Conservation (phyloP, 352 stramenopile genomes). For the Pythium vanterpoolii region DNA sequence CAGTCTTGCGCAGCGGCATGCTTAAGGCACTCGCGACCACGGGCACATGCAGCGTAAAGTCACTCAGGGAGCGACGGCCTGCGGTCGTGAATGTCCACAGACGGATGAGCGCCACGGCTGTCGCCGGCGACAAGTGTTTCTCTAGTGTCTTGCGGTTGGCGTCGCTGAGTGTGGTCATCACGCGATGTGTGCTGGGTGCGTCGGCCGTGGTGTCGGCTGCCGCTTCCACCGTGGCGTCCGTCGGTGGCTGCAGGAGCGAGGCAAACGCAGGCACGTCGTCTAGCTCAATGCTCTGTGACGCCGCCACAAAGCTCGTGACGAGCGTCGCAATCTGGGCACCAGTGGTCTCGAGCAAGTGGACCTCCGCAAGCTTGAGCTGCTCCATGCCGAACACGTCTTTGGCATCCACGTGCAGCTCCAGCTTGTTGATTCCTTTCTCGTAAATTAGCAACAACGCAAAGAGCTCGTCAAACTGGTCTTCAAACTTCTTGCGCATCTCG, state of each 20-base stretch:
- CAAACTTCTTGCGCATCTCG: constrained; percentile 68
- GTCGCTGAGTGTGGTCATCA: constrained; percentile 43
- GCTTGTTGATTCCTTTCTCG: constrained; percentile 72
- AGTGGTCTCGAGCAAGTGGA: constrained; percentile 44
- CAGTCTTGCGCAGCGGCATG: constrained; percentile 74
- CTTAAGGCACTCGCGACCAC: constrained; percentile 56
- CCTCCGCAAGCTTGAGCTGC: constrained; percentile 52
- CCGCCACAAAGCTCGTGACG: constrained; percentile 63
- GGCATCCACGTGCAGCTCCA: constrained; percentile 52
- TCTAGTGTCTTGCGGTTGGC: constrained; percentile 69
- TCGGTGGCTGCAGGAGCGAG: not conserved
- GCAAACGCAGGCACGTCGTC: constrained; percentile 42
- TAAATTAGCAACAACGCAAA: constrained; percentile 42
- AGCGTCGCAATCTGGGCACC: constrained; percentile 52
- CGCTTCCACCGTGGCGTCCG: not conserved
- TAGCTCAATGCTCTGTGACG: constrained; percentile 57
- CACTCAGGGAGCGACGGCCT: constrained; percentile 49
- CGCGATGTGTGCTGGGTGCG: no score
- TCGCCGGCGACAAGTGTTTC: constrained; percentile 44
- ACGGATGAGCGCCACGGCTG: constrained; percentile 45
- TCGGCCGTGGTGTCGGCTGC: no score
- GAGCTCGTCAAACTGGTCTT: constrained; percentile 72
- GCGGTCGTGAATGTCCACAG: constrained; percentile 69
- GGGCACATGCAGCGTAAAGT: constrained; percentile 60
- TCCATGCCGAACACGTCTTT: constrained; percentile 37